Percentiles rank a stretch among this genome's conserved stretches.
Conservation (phyloP, 352 stramenopile genomes). For the Phytophthora sp. region DNA sequence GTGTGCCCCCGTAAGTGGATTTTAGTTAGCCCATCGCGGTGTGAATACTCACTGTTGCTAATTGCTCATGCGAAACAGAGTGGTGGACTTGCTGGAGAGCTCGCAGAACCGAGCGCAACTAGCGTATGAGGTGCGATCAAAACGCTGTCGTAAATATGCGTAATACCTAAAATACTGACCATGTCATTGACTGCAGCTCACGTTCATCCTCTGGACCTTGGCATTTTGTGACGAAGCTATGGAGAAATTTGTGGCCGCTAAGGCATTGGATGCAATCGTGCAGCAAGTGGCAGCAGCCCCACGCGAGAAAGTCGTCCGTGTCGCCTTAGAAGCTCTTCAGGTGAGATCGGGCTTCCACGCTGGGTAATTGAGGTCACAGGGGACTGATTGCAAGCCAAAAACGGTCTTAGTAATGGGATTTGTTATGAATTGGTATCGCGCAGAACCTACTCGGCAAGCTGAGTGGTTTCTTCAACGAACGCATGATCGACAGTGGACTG, state of each 20-base stretch:
- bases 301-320: conserved; percentile 97
- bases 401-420: not conserved
- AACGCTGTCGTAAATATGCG: not conserved
- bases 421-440: not conserved
- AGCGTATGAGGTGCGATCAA: conserved; percentile 88
- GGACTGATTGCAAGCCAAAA: not conserved
- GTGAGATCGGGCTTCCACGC: conserved; percentile 27
- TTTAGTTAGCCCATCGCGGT: not conserved
- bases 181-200: conserved; percentile 64
- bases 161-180: conserved; percentile 2
- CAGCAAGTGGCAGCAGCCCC: conserved; percentile 92
- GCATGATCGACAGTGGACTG: conserved; percentile 97
- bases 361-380: not conserved
- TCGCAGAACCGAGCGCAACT: conserved; percentile 92
- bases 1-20: conserved; percentile 86
- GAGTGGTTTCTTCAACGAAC: conserved; percentile 86
- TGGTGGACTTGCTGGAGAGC: conserved; percentile 79
- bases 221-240: conserved; percentile 91
- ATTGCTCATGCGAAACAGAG: conserved; percentile 31
- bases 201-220: conserved; percentile 97
- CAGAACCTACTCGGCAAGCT: conserved; percentile 85
- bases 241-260: conserved; percentile 75
- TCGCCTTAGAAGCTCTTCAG: conserved; percentile 93
- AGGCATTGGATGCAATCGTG: conserved; percentile 75
- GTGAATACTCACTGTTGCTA: conserved; percentile 4